Conservation (phyloP, 164 flowering plant genomes). For the Umbellularia californica region DNA sequence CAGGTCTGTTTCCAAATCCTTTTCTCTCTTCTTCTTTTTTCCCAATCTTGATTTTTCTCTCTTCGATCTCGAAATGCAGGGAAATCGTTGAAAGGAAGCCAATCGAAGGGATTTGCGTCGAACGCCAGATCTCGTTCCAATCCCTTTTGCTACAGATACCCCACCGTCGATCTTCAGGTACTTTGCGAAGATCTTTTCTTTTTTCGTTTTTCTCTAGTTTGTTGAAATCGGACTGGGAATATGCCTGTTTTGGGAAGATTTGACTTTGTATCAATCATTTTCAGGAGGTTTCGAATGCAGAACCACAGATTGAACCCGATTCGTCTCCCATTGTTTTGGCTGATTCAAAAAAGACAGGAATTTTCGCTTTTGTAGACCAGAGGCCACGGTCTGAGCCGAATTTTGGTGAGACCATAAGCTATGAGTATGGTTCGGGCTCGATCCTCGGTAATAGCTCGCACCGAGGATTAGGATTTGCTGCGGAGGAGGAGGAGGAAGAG, state of each 20-base stretch:
- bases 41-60: not conserved
- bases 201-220: not conserved
- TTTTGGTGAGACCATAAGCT: slow-evolving; percentile 22
- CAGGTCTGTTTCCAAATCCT: slow-evolving; percentile 10
- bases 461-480: slow-evolving; percentile 66
- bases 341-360: slow-evolving; percentile 32
- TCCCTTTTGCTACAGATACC: slow-evolving; percentile 33
- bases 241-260: too few relatives aligned
- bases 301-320: not conserved
- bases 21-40: not conserved
- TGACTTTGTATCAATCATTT: not conserved
- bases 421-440: slow-evolving; percentile 42
- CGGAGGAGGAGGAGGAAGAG: slow-evolving; percentile 33
- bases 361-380: slow-evolving; percentile 50
- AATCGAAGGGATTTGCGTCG: slow-evolving; percentile 19
- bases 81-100: slow-evolving; percentile 15
- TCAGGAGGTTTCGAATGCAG: slow-evolving; percentile 3
- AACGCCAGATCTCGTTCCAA: slow-evolving; percentile 14
- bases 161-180: slow-evolving; percentile 35
- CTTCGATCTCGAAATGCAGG: slow-evolving; percentile 28
- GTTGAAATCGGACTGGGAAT: not conserved
- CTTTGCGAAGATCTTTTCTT: not conserved
- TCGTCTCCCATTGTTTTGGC: slow-evolving; percentile 33
- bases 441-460: slow-evolving; percentile 43
- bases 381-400: slow-evolving; percentile 28